A percentile compares a stretch with the other conserved stretches of the same genome.
Conservation (phyloP, 768 basidiomycete species). For the Lactarius psammicola region DNA sequence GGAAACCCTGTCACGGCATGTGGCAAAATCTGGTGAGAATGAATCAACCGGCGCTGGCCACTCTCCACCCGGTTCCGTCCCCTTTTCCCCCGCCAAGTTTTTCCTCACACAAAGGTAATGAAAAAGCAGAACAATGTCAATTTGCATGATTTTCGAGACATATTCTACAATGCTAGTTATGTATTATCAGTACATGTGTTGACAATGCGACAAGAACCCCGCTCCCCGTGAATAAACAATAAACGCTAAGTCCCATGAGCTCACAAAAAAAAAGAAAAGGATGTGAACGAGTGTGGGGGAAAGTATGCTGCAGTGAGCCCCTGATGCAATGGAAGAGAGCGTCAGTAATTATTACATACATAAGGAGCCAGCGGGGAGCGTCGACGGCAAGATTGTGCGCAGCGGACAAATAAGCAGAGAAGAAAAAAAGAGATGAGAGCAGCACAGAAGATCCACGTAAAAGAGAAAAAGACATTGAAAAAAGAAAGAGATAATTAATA, state of each 20-base stretch:
- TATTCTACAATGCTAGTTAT: constrained; percentile 24
- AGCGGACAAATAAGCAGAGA: constrained; percentile 7
- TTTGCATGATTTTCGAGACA: constrained; percentile 13
- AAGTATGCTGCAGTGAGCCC: constrained; percentile 8
- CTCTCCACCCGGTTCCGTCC: background rate
- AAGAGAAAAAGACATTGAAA: constrained; percentile 2
- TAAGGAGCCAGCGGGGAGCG: background rate
- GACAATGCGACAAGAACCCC: constrained; percentile 14
- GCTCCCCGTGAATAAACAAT: constrained; percentile 25
- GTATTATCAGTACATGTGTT: constrained; percentile 19
- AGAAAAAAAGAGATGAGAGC: background rate
- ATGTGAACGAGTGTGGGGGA: background rate
- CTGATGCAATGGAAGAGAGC: constrained; percentile 15
- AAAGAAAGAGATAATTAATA: background rate
- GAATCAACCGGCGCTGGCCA: background rate
- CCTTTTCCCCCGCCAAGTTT: background rate
- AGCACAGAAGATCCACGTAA: constrained; percentile 9
- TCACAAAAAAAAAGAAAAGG: background rate
- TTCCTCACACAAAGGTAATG: too few relatives aligned
- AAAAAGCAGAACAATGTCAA: constrained; percentile 11
- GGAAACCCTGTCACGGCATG: constrained; percentile 15
- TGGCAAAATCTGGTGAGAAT: constrained; percentile 1
- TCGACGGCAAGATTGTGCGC: background rate
- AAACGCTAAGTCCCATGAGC: constrained; percentile 12
- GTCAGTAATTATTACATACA: constrained; percentile 28